Evolutionary conservation across 1,139 yeast genomes (phyloP), one percentile per base, ranked within the genome.

Genomic region (Yamadazyma sp.): DNA sequence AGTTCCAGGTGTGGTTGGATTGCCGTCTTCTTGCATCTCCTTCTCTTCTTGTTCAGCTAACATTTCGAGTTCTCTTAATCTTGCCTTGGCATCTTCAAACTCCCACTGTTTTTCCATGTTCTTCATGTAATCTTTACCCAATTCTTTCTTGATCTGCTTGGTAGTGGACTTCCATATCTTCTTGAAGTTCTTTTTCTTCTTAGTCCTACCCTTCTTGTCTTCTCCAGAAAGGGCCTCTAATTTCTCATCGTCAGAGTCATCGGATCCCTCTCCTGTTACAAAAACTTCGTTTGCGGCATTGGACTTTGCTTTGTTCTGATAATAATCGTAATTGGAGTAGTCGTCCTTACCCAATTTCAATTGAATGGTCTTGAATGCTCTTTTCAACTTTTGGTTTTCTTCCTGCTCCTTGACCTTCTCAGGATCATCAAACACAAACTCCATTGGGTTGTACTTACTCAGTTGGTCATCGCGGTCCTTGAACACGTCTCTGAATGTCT

Each of bases 401-500:
- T 49, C 49, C 31, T 45, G 50, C 37, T 49, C 51, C 16, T 45
- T 49, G 16, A 48, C 48, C 28, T 46, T 46, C 8, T 45, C 58
- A 2, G 57, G 54, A 25, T 53, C 60, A 28, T 64, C 64, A 47
- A 71, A 71, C 6, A 71, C 76, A 29, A 54, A 48, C 42, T 69
- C 74, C 53, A 67, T 67, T 4, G 76, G 76, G 41, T 67, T 69
- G 41, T 64, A 65, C 35, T 57, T 59, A 26, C 57, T 62, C 22
- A 53, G 47, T 17, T 49, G 52, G 31, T 66, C 70, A 7, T 61
- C 60, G 13, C 53, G 48, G 38, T 70, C 67, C 13, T 53, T 48
- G 43, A 70, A 70, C 6, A 70, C 73, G 6, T 69, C 72, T 25
- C 56, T 48, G 44, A 70, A 67, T 1, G 75, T 70, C 40, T 64